Percentiles rank a stretch among this genome's conserved stretches.
Evolutionary conservation across 1,139 yeast genomes (phyloP).

Genomic region (Blastobotrys aristatus): DNA sequence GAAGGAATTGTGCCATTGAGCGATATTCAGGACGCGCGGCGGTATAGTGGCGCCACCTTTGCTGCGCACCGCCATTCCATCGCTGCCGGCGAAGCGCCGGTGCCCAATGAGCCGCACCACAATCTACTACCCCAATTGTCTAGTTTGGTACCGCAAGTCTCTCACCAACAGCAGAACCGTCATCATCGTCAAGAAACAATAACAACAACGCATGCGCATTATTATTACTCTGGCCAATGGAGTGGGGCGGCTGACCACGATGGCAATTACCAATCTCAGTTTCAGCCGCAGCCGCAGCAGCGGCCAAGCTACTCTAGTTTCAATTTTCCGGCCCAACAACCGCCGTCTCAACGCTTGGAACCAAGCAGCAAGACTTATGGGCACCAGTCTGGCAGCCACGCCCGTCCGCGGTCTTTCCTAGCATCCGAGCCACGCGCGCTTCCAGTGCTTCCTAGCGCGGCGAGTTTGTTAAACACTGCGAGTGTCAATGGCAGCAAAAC

Average conservation of each 20-base stretch:
- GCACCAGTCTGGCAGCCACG: neutral
- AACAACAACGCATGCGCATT: neutral
- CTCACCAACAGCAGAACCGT: neutral
- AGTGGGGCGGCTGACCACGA: no score
- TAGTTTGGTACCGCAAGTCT: neutral
- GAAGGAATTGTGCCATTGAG: no score
- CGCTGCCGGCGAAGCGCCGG: neutral
- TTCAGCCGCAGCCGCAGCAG: neutral
- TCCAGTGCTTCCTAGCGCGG: neutral
- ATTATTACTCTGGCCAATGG: slow-evolving; percentile 1
- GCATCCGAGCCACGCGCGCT: neutral
- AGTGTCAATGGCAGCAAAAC: neutral
- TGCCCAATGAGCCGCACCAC: neutral
- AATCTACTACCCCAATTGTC: neutral
- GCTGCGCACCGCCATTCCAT: neutral
- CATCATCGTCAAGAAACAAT: neutral
- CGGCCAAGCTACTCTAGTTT: neutral
- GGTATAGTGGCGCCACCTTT: neutral
- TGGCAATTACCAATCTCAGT: neutral
- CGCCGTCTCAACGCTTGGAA: neutral
- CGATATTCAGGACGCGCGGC: no score
- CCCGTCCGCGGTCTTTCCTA: neutral
- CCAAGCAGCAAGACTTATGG: neutral
- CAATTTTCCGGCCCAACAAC: neutral
- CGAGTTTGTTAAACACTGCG: neutral